These are phyloP conservation scores for Williopsis jadinii DNA, from an alignment of 1,139 yeast genomes.

Conservation along the genomic window DNA sequence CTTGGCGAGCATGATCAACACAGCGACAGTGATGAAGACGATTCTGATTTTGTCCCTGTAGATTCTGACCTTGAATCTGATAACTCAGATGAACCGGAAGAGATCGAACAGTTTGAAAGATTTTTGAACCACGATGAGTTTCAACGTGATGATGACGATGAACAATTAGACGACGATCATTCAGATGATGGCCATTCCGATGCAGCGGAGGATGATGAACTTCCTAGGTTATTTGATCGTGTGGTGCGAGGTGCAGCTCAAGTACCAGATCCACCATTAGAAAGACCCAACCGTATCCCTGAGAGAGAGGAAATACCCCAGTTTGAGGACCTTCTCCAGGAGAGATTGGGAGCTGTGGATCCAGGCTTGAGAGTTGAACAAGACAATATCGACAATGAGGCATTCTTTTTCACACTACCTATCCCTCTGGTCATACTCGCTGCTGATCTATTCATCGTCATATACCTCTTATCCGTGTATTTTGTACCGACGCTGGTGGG, in stretches of 20 bases:
- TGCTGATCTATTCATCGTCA: slow-evolving; percentile 37
- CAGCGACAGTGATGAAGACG: slow-evolving; percentile 3
- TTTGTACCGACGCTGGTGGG: slow-evolving; percentile 52
- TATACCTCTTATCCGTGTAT: slow-evolving; percentile 41
- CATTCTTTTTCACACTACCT: not conserved
- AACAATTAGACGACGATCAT: slow-evolving; percentile 1
- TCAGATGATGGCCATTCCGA: not conserved
- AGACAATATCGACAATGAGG: slow-evolving; percentile 1
- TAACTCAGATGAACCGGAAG: slow-evolving; percentile 7
- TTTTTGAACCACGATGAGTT: not conserved
- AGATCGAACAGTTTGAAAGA: slow-evolving; percentile 4
- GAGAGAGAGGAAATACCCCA: too few relatives aligned
- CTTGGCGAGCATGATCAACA: too few relatives aligned
- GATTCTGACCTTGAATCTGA: slow-evolving; percentile 7
- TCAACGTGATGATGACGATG: slow-evolving; percentile 9
- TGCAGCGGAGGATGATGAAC: too few relatives aligned
- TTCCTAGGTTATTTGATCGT: too few relatives aligned
- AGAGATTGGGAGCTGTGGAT: too few relatives aligned
- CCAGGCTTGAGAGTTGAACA: not conserved
- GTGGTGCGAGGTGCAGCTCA: too few relatives aligned
- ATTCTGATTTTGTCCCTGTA: slow-evolving; percentile 15
- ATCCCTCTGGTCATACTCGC: slow-evolving; percentile 20
- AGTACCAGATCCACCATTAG: too few relatives aligned
- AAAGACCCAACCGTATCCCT: too few relatives aligned
- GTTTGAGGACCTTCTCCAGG: too few relatives aligned